Percentiles rank a stretch among this genome's conserved stretches.
Conservation (phyloP, 371 early-diverging fungal species). For the Apophysomyces ossiformis region DNA sequence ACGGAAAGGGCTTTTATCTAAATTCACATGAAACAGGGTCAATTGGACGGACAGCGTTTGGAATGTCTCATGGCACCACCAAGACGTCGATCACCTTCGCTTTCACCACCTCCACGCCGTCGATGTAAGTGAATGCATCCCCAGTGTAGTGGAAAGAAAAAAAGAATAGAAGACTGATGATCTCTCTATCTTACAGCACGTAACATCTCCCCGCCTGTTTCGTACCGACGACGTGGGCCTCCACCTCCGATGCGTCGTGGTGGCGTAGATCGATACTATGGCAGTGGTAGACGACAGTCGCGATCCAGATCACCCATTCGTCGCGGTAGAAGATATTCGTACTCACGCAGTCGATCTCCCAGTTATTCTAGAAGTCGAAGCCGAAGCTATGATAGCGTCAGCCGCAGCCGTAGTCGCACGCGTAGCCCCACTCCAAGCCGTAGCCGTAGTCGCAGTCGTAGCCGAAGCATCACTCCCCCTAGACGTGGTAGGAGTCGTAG, state of each 20-base stretch:
- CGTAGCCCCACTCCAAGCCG: slow-evolving; percentile 33
- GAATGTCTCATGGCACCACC: slow-evolving; percentile 36
- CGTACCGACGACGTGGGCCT: slow-evolving; percentile 25
- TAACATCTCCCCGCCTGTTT: slow-evolving; percentile 34
- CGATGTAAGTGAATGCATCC: slow-evolving; percentile 25
- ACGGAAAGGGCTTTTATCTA: background rate
- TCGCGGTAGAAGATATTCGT: slow-evolving; percentile 28
- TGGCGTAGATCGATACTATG: slow-evolving; percentile 17
- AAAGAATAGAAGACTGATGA: no score
- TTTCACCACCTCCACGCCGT: slow-evolving; percentile 26
- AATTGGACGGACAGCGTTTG: slow-evolving; percentile 57
- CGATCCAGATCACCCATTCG: slow-evolving; percentile 40
- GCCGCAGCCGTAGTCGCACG: slow-evolving; percentile 43
- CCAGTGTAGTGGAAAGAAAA: no score
- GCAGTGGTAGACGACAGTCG: slow-evolving; percentile 34
- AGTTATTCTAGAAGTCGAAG: slow-evolving; percentile 26
- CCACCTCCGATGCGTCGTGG: slow-evolving; percentile 16
- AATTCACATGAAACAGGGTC: slow-evolving; percentile 38
- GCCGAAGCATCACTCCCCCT: slow-evolving; percentile 31
- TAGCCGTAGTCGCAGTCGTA: slow-evolving; percentile 31
- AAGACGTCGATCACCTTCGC: slow-evolving; percentile 37
- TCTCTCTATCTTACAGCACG: slow-evolving; percentile 12
- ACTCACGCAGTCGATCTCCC: slow-evolving; percentile 39
- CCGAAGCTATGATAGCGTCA: slow-evolving; percentile 35
- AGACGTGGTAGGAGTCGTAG: slow-evolving; percentile 29